Conservation (phyloP, 2,329 filamentous ascomycete genomes). For the Phyllosticta citribraziliensis region DNA sequence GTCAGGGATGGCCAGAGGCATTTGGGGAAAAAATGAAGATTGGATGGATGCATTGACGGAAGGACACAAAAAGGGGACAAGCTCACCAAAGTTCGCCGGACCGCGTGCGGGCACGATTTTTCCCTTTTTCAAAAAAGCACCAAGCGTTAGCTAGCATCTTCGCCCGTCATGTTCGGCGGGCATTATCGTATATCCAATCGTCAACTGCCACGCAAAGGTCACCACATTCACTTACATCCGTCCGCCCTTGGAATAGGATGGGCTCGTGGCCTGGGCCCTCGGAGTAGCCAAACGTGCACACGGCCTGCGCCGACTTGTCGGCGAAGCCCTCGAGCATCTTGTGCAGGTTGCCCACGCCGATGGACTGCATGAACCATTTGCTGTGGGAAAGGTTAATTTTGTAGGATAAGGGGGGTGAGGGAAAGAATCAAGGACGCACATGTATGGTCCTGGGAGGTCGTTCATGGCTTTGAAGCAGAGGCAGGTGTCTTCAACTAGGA, state of each 20-base stretch:
- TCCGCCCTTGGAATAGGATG: constrained; percentile 84
- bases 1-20: neutral
- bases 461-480: constrained; percentile 85
- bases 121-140: constrained; percentile 39
- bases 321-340: constrained; percentile 80
- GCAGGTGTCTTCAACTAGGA: constrained; percentile 91
- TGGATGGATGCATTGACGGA: too few relatives aligned
- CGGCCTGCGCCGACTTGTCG: constrained; percentile 84
- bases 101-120: constrained; percentile 80
- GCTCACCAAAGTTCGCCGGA: constrained; percentile 69
- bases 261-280: constrained; percentile 75
- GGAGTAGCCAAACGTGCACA: constrained; percentile 93
- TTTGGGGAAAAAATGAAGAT: neutral
- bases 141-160: constrained; percentile 1
- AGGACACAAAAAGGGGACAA: neutral
- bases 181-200: neutral
- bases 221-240: constrained; percentile 47
- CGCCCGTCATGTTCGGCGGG: neutral
- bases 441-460: constrained; percentile 90
- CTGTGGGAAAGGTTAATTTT: constrained; percentile 35
- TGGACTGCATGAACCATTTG: constrained; percentile 82
- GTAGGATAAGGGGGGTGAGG: neutral
- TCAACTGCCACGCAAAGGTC: neutral
- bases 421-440: constrained; percentile 47
- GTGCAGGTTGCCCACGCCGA: constrained; percentile 80